Conservation (phyloP, 371 early-diverging fungal species). For the Mucor velutinosus region DNA sequence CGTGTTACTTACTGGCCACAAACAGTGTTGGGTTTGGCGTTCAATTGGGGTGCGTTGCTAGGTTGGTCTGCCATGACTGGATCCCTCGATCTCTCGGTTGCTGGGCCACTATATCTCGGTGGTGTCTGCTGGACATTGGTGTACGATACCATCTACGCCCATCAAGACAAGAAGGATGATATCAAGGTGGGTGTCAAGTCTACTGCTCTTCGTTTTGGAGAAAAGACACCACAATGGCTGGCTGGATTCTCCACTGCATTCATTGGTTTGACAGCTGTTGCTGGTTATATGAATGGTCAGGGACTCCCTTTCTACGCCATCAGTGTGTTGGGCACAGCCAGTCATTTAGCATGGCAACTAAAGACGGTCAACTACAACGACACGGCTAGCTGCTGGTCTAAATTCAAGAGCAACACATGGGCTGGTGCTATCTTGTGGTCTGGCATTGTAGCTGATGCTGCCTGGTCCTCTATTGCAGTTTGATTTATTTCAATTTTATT, state of each 20-base stretch:
- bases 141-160: slow-evolving; percentile 97
- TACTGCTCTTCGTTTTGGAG: slow-evolving; percentile 87
- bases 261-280: slow-evolving; percentile 65
- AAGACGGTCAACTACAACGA: slow-evolving; percentile 69
- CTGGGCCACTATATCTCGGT: slow-evolving; percentile 82
- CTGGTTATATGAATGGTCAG: slow-evolving; percentile 84
- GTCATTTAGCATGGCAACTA: slow-evolving; percentile 86
- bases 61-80: slow-evolving; percentile 95
- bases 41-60: slow-evolving; percentile 93
- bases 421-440: slow-evolving; percentile 76
- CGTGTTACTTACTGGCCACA: slow-evolving; percentile 96
- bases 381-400: slow-evolving; percentile 69
- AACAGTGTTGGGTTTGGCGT: slow-evolving; percentile 85
- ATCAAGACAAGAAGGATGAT: slow-evolving; percentile 94
- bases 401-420: slow-evolving; percentile 78
- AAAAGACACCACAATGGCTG: slow-evolving; percentile 71
- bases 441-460: slow-evolving; percentile 69
- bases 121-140: slow-evolving; percentile 94
- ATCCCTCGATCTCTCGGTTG: slow-evolving; percentile 63
- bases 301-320: slow-evolving; percentile 72
- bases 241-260: slow-evolving; percentile 74
- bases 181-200: slow-evolving; percentile 87
- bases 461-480: slow-evolving; percentile 4
- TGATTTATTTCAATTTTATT: neutral
- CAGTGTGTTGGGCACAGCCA: slow-evolving; percentile 73